Percentiles rank a stretch among this genome's conserved stretches.
These are phyloP conservation scores for Colletotrichum paranaense DNA, from an alignment of 2,329 filamentous ascomycete species.

Conservation along the genomic window DNA sequence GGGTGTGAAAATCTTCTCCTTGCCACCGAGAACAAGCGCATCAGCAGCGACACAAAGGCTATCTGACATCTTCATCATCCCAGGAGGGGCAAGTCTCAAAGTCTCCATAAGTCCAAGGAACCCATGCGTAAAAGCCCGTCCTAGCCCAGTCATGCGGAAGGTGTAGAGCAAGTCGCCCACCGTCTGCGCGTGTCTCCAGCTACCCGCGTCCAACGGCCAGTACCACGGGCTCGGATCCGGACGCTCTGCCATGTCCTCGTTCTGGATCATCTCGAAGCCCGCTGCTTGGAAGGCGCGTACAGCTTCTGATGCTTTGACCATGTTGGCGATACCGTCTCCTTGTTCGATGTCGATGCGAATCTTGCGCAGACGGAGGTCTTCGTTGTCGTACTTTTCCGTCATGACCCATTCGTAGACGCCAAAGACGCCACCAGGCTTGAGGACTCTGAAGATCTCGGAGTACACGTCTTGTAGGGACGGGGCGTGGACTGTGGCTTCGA, in stretches of 20 bases:
- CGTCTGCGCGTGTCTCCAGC: conserved; percentile 81
- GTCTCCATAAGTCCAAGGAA: conserved; percentile 79
- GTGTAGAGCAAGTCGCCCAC: conserved; percentile 81
- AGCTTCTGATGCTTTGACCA: conserved; percentile 88
- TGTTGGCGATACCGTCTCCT: conserved; percentile 96
- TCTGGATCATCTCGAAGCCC: conserved; percentile 84
- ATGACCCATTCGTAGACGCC: conserved; percentile 99
- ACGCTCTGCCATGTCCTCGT: conserved; percentile 88
- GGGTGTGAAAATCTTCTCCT: conserved; percentile 89
- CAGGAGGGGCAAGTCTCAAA: conserved; percentile 76
- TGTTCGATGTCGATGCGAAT: conserved; percentile 96
- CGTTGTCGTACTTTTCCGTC: conserved; percentile 94
- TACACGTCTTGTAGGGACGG: conserved; percentile 93
- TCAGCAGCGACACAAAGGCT: conserved; percentile 82
- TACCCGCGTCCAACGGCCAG: conserved; percentile 81
- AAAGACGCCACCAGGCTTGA: conserved; percentile 96
- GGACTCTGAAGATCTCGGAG: conserved; percentile 90
- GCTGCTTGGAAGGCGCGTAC: conserved; percentile 85
- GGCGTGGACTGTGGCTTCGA: conserved; percentile 96
- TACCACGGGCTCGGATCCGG: conserved; percentile 86
- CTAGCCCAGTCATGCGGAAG: conserved; percentile 84
- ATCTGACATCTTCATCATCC: conserved; percentile 89
- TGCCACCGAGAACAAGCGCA: conserved; percentile 83
- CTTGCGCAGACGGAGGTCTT: conserved; percentile 85
- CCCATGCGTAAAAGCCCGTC: conserved; percentile 76